Conservation (phyloP, 164 flowering plant species). For the Kalanchoe fedtschenkoi region DNA sequence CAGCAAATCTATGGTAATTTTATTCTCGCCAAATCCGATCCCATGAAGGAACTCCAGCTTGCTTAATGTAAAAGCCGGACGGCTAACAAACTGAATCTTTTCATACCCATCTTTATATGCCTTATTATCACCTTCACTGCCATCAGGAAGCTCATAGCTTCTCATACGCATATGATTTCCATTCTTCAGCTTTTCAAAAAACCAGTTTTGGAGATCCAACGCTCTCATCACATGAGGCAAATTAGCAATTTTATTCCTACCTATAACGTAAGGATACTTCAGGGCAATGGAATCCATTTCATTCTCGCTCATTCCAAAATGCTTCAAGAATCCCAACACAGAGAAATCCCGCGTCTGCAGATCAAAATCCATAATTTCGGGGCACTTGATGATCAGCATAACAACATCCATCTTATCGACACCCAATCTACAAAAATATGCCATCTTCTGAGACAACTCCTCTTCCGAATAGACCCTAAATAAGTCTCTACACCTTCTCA, state of each 20-base stretch:
- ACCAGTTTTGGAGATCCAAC: constrained; percentile 48
- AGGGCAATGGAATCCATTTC: constrained; percentile 18
- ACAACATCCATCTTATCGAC: constrained; percentile 28
- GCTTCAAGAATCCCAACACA: constrained; percentile 31
- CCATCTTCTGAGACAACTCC: constrained; percentile 34
- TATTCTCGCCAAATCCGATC: constrained; percentile 63
- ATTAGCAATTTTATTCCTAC: constrained; percentile 45
- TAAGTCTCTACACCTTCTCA: constrained; percentile 26
- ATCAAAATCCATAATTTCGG: constrained; percentile 42
- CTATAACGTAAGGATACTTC: constrained; percentile 39
- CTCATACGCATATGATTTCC: constrained; percentile 35
- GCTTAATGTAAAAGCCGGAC: constrained; percentile 16
- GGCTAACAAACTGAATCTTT: constrained; percentile 18
- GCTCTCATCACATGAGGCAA: constrained; percentile 53
- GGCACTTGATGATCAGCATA: constrained; percentile 34
- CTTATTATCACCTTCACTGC: constrained; percentile 29
- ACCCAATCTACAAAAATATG: constrained; percentile 38
- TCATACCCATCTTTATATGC: constrained; percentile 22
- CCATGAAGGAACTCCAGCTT: constrained; percentile 47
- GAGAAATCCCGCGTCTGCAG: constrained; percentile 29
- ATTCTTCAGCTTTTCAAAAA: constrained; percentile 29
- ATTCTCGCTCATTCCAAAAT: constrained; percentile 31
- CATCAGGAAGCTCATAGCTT: constrained; percentile 17
- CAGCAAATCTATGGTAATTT: constrained; percentile 26
- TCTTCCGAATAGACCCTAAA: constrained; percentile 39